Conservation (phyloP, 1,139 yeast species). For the Schwanniomyces etchellsii region DNA sequence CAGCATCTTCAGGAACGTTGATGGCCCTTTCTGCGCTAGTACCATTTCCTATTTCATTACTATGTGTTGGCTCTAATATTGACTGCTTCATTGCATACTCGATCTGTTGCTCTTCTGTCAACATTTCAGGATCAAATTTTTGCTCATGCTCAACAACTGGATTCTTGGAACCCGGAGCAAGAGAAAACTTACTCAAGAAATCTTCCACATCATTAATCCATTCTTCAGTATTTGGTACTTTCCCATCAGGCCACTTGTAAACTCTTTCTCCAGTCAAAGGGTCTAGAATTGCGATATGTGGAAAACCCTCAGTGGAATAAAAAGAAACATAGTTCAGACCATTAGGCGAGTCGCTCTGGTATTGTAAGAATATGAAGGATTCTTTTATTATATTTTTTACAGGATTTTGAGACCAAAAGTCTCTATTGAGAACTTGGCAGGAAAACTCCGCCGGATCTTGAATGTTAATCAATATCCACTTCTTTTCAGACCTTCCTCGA, state of each 20-base stretch:
- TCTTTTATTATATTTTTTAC: constrained; percentile 61
- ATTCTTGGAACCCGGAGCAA: constrained; percentile 60
- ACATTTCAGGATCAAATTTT: constrained; percentile 51
- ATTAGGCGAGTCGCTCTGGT: constrained; percentile 67
- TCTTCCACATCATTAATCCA: constrained; percentile 60
- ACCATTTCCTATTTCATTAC: constrained; percentile 12
- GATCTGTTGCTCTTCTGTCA: constrained; percentile 83
- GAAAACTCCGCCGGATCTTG: constrained; percentile 82
- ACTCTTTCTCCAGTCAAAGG: constrained; percentile 57
- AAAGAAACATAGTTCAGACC: constrained; percentile 69
- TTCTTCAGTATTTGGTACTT: constrained; percentile 48
- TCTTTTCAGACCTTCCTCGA: constrained; percentile 56
- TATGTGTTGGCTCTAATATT: constrained; percentile 15
- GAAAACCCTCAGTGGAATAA: constrained; percentile 62
- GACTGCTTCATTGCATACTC: constrained; percentile 74
- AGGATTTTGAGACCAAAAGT: constrained; percentile 76
- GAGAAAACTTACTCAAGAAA: constrained; percentile 59
- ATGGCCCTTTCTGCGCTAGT: constrained; percentile 23
- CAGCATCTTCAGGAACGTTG: constrained; percentile 13
- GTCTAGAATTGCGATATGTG: constrained; percentile 89
- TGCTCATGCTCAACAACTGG: constrained; percentile 58
- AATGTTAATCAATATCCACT: constrained; percentile 84
- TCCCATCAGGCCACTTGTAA: constrained; percentile 45
- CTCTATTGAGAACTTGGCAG: constrained; percentile 88
- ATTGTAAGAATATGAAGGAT: constrained; percentile 76